phyloP scores from a whole-genome alignment of 2,329 filamentous ascomycete genomes.

The Xylaria sp. region DNA sequence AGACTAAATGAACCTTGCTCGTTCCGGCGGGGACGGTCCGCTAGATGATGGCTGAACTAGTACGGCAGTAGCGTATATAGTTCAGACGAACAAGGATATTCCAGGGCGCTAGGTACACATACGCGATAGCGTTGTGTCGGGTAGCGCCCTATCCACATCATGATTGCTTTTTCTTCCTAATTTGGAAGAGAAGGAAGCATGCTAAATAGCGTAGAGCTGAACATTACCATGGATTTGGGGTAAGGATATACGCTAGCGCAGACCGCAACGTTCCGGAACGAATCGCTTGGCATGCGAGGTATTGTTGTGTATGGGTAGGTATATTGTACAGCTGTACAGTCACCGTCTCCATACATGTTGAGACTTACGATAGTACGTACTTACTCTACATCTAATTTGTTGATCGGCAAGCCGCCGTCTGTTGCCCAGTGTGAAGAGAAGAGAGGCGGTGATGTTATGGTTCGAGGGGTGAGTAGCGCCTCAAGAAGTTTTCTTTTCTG shows the following conservation, averaged over 20 bases:
- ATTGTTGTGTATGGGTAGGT: slow-evolving; percentile 8
- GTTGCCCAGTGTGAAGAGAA: slow-evolving; percentile 13
- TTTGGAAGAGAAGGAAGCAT: slow-evolving; percentile 2
- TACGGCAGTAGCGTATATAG: no score
- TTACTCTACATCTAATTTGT: neutral
- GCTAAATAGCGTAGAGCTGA: slow-evolving; percentile 11
- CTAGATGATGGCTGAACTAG: no score
- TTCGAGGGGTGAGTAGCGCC: neutral
- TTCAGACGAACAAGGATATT: no score
- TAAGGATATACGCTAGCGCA: slow-evolving; percentile 2
- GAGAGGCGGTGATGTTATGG: neutral
- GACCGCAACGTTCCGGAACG: slow-evolving; percentile 6
- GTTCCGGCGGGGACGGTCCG: no score
- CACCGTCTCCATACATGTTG: slow-evolving; percentile 6
- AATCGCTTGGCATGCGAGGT: slow-evolving; percentile 9
- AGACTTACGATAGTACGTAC: neutral
- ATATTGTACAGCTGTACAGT: neutral
- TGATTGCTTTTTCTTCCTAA: neutral
- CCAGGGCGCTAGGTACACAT: no score
- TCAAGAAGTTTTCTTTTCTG: neutral
- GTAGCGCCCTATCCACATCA: neutral
- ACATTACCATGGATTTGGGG: slow-evolving; percentile 8
- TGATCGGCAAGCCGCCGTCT: neutral
- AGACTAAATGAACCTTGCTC: no score
- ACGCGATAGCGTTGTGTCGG: neutral